Evolutionary conservation across 1,284 basidiomycete genomes (phyloP), one percentile per base, ranked within the genome.

Genomic region (Gomphus sp.): DNA sequence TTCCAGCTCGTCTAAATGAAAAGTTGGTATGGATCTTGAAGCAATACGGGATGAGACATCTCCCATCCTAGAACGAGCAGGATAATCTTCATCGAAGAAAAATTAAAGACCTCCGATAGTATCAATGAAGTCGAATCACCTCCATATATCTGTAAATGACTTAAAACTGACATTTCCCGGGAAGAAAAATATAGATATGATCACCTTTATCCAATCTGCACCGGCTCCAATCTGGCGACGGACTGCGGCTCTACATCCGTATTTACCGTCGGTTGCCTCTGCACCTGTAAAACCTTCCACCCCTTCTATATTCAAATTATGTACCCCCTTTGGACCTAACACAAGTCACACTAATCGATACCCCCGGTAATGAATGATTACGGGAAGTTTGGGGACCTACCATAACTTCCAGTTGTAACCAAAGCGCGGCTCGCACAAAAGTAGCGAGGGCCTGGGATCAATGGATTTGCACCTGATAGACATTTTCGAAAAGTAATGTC

Each of bases 171-270:
- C 2, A 11, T 11, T 25, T 18, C 10, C 8, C 22, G 28, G 8
- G 25, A 8, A 9, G 18, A 34, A 48, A 51, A 47, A 12, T 47
- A 44, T 25, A 10, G 25, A 54, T 63, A 10, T 52, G 78, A 76
- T 50, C 59, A 55, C 45, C 79, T 83, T 81, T 63, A 84, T 79
- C 78, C 80, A 82, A 69, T 87, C 84, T 4, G 82, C 81, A 4
- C 84, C 84, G n/a, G 82, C 79, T 25, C 84, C 83, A 59, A 87
- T 76, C 64, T 85, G 84, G 61, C 75, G 75, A 48, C 84, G 73
- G 2, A 85, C 81, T 11, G 77, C 82, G 59, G 74, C 76, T 48
- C 78, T 67, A 65, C 84, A 83, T 41, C 74, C 80, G 39, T 78
- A 78, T 11, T 76, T 69, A 2, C 85, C 84, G 62, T 87, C 82